These are phyloP conservation scores for Pholiota molesta DNA, from an alignment of 768 basidiomycete species.

Conservation along the genomic window DNA sequence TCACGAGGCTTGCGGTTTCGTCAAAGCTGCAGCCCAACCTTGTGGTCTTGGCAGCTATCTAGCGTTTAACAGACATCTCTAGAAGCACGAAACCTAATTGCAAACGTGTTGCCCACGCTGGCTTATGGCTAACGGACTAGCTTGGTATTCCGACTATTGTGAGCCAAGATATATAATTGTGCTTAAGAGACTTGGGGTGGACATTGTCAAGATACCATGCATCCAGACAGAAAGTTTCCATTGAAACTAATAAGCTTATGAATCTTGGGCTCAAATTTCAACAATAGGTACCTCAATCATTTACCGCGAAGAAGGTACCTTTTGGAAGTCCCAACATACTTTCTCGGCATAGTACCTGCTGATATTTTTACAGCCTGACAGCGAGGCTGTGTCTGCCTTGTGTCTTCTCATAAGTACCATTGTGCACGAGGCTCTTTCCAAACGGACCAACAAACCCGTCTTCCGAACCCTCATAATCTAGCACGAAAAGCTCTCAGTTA, in stretches of 20 bases:
- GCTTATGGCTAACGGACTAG: no score
- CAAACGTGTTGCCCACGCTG: no score
- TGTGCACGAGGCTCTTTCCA: not conserved
- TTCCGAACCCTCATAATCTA: not conserved
- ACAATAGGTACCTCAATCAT: not conserved
- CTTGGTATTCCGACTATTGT: no score
- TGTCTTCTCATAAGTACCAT: not conserved
- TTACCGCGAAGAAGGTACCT: not conserved
- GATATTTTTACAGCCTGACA: conserved; percentile 1
- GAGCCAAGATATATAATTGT: no score
- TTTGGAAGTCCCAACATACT: not conserved
- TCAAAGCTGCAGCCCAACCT: no score
- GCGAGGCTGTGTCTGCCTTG: conserved; percentile 4
- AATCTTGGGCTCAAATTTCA: not conserved
- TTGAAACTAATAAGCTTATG: not conserved
- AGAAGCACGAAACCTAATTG: no score
- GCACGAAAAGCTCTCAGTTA: not conserved
- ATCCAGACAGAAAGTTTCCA: not conserved
- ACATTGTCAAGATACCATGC: no score
- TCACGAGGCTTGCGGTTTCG: no score
- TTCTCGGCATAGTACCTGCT: conserved; percentile 4
- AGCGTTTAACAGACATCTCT: no score
- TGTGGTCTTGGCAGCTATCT: no score
- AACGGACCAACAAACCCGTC: not conserved
- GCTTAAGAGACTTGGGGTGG: no score